These are phyloP conservation scores for Glycine latifolia DNA, from an alignment of 306 rosid species.

Conservation along the genomic window DNA sequence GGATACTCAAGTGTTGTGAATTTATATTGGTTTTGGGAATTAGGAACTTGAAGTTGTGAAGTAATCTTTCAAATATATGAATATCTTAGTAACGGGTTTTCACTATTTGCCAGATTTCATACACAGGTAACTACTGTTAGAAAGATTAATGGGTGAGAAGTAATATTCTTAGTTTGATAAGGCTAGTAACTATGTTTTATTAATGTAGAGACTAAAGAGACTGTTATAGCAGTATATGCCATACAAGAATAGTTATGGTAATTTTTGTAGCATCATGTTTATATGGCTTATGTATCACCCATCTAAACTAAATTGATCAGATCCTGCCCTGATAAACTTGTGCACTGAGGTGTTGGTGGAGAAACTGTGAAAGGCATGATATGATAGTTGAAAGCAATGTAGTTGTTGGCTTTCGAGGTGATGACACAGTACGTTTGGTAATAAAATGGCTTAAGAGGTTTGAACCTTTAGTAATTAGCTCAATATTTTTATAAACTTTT, in stretches of 20 bases:
- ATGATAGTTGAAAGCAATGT: constrained; percentile 28
- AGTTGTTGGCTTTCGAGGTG: not conserved
- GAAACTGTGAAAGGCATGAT: not conserved
- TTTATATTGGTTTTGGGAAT: constrained; percentile 13
- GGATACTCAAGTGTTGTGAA: too few species aligned
- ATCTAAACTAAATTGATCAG: not conserved
- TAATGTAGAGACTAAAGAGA: not conserved
- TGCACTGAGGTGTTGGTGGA: constrained; percentile 18
- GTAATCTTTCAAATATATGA: constrained; percentile 21
- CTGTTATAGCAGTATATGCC: not conserved
- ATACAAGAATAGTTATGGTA: not conserved
- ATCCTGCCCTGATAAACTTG: not conserved
- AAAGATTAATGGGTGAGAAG: constrained; percentile 2
- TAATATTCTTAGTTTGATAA: too few species aligned
- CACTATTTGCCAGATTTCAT: too few species aligned
- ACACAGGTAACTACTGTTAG: not conserved
- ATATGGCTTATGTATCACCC: not conserved
- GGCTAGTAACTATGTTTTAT: too few species aligned
- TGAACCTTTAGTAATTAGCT: not conserved
- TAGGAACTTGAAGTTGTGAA: constrained; percentile 15
- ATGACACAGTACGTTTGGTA: not conserved
- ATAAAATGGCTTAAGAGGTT: not conserved
- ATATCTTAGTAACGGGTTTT: not conserved
- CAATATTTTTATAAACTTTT: not conserved
- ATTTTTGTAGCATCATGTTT: constrained; percentile 1